These are phyloP conservation scores for Hymenoscyphus fraxineus DNA, from an alignment of 2,329 filamentous ascomycete species.

Conservation along the genomic window DNA sequence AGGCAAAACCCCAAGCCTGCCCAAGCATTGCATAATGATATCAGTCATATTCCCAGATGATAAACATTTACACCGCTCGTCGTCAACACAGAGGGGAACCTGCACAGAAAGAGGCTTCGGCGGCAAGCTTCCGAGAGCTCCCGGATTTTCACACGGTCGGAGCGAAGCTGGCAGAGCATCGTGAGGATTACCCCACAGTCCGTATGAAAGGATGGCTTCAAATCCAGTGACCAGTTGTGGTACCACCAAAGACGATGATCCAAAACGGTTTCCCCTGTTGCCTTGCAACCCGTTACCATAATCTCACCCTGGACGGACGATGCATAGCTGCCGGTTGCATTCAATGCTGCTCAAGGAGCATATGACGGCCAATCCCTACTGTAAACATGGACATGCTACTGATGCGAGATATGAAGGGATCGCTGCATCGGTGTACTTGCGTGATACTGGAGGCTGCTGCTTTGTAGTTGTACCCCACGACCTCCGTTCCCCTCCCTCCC, in stretches of 20 bases:
- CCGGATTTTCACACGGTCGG: background rate
- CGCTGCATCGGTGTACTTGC: background rate
- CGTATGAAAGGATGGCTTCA: background rate
- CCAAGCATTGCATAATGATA: background rate
- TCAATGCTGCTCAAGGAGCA: background rate
- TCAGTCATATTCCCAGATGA: background rate
- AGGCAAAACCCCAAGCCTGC: background rate
- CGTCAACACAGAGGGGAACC: background rate
- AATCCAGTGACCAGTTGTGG: conserved; percentile 4
- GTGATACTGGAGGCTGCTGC: background rate
- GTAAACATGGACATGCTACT: background rate
- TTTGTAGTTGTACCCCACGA: background rate
- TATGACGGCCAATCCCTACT: background rate
- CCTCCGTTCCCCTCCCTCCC: background rate
- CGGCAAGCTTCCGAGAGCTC: background rate
- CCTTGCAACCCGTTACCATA: background rate
- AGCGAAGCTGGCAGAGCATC: background rate
- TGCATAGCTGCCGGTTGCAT: background rate
- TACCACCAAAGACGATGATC: background rate
- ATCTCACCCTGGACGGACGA: background rate
- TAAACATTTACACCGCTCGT: background rate
- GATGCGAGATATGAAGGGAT: background rate
- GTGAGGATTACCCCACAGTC: background rate
- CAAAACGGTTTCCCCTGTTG: background rate
- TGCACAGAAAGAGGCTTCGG: conserved; percentile 2